A percentile compares a stretch with the other conserved stretches of the same genome.
Evolutionary conservation across 1,284 basidiomycete genomes (phyloP).

Genomic region (Hemileia vastatrix): DNA sequence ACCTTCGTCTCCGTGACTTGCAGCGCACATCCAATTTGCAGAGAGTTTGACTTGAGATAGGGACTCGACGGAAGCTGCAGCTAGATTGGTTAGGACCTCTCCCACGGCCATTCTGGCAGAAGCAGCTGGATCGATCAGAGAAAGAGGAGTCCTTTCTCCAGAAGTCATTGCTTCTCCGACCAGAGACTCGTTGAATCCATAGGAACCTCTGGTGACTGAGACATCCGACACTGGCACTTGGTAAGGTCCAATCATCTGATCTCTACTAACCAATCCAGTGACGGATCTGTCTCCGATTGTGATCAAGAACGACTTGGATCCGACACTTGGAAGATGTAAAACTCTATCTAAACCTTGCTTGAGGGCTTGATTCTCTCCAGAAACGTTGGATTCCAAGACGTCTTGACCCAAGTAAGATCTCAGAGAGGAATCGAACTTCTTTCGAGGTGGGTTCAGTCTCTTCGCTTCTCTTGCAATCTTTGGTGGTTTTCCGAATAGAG

Average conservation of each 20-base stretch:
- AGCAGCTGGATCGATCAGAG: conserved; percentile 72
- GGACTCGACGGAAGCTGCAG: conserved; percentile 64
- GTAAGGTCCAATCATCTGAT: conserved; percentile 99
- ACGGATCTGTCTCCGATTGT: conserved; percentile 93
- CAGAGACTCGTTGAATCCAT: conserved; percentile 69
- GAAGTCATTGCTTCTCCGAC: conserved; percentile 91
- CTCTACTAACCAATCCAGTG: conserved; percentile 85
- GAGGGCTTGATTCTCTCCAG: conserved; percentile 50
- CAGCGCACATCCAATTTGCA: conserved; percentile 99
- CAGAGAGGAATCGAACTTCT: conserved; percentile 65
- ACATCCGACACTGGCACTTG: conserved; percentile 96
- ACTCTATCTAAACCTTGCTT: conserved; percentile 64
- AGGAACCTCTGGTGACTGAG: conserved; percentile 85
- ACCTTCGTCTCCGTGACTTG: conserved; percentile 80
- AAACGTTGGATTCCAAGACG: conserved; percentile 44
- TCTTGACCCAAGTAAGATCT: conserved; percentile 53
- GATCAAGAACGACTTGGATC: conserved; percentile 92
- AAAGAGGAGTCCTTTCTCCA: conserved; percentile 89
- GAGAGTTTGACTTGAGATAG: conserved; percentile 76
- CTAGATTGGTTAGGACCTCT: conserved; percentile 83
- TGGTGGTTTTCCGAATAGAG: conserved; percentile 90
- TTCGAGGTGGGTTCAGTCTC: conserved; percentile 51
- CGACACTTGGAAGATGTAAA: conserved; percentile 80
- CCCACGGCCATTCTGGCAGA: conserved; percentile 92
- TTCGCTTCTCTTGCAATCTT: conserved; percentile 71